A percentile compares a stretch with the other conserved stretches of the same genome.
These are phyloP conservation scores for Stipa capillata DNA, from an alignment of 176 grass and related monocot genomes.

Conservation along the genomic window DNA sequence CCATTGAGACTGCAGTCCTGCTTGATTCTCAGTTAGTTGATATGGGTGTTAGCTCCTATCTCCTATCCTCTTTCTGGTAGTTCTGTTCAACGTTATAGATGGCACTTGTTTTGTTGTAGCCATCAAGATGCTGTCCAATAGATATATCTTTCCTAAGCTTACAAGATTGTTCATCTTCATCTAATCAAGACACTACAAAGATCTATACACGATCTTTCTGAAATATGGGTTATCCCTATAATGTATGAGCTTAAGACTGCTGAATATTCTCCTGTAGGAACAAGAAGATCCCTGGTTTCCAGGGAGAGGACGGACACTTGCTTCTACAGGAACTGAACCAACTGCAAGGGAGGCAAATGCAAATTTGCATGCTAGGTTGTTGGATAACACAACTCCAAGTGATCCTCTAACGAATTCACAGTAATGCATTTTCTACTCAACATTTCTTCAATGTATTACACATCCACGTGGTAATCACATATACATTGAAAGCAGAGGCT, in stretches of 20 bases:
- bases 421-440: constrained; percentile 56
- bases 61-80: not conserved
- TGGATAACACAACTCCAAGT: constrained; percentile 66
- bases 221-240: not conserved
- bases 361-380: constrained; percentile 76
- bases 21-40: not conserved
- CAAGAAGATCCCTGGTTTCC: constrained; percentile 86
- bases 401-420: constrained; percentile 39
- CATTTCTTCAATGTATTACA: not conserved
- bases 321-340: constrained; percentile 42
- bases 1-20: not conserved
- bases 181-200: not conserved
- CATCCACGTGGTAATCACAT: not conserved
- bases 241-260: not conserved
- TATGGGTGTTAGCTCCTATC: not conserved
- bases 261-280: constrained; percentile 44
- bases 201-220: not conserved
- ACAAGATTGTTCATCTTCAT: not conserved
- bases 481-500: not conserved
- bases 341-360: constrained; percentile 52
- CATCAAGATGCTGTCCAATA: not conserved
- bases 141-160: not conserved
- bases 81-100: not conserved
- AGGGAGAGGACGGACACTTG: constrained; percentile 67
- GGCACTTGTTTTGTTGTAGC: not conserved